A percentile compares a stretch with the other conserved stretches of the same genome.
These are phyloP conservation scores for Cryoendolithus antarcticus DNA, from an alignment of 2,329 filamentous ascomycete genomes.

Conservation along the genomic window DNA sequence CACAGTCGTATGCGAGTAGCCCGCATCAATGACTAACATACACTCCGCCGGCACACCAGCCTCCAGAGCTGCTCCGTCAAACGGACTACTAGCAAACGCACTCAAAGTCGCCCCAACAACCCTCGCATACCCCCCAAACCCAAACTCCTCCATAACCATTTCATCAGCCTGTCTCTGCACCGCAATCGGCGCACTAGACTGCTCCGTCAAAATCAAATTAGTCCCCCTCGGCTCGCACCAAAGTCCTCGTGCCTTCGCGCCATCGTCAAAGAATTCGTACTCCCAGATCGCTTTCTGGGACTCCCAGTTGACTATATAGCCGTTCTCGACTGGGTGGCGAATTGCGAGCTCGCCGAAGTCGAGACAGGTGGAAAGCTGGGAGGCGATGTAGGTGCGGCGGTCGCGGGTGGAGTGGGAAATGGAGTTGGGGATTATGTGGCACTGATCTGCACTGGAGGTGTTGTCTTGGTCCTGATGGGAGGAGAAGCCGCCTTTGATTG, in stretches of 20 bases:
- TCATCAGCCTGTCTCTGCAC: conserved; percentile 88
- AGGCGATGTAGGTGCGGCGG: conserved; percentile 64
- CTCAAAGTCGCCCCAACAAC: conserved; percentile 62
- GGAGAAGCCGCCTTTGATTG: conserved; percentile 71
- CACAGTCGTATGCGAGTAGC: conserved; percentile 85
- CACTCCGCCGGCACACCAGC: conserved; percentile 53
- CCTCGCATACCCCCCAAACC: conserved; percentile 75
- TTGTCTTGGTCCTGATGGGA: conserved; percentile 11
- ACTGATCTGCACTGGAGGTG: conserved; percentile 35
- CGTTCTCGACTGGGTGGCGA: conserved; percentile 81
- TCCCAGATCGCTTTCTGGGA: conserved; percentile 94
- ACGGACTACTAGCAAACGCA: conserved; percentile 29
- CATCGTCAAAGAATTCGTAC: conserved; percentile 59
- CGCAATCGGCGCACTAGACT: conserved; percentile 67
- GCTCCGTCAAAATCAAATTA: conserved; percentile 74
- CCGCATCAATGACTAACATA: conserved; percentile 78
- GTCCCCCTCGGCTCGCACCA: conserved; percentile 66
- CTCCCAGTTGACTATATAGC: conserved; percentile 94
- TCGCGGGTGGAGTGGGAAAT: conserved; percentile 68
- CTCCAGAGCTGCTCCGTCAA: conserved; percentile 3
- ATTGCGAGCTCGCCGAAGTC: conserved; percentile 87
- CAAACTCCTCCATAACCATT: conserved; percentile 94
- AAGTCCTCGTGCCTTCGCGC: conserved; percentile 38
- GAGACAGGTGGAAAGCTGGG: conserved; percentile 63
- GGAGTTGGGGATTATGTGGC: conserved; percentile 71